Conservation (phyloP, 2,329 filamentous ascomycete species). For the Metarhizium brunneum region DNA sequence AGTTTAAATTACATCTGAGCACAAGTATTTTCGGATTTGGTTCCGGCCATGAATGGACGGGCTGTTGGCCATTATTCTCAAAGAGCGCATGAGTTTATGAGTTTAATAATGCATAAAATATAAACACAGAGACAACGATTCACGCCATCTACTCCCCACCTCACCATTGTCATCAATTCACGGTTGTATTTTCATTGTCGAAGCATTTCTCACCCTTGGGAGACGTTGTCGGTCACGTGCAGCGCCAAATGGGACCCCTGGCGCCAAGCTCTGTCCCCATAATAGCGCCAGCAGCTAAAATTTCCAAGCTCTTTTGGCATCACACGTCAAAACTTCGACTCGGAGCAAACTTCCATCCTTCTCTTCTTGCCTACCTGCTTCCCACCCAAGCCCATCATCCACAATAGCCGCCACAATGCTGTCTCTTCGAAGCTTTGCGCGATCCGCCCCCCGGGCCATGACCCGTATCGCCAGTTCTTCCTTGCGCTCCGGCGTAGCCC, state of each 20-base stretch:
- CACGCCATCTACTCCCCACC: background rate
- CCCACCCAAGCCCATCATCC: constrained; percentile 4
- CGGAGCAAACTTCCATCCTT: constrained; percentile 5
- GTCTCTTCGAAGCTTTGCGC: constrained; percentile 55
- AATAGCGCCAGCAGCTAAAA: background rate
- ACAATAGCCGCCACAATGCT: constrained; percentile 45
- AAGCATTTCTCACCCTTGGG: background rate
- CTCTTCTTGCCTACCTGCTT: constrained; percentile 8
- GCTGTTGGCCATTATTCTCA: background rate
- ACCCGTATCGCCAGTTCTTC: constrained; percentile 46
- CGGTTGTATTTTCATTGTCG: background rate
- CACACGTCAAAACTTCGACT: background rate
- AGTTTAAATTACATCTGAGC: background rate
- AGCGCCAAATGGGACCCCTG: background rate
- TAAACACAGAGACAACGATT: too few relatives aligned
- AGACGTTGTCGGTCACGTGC: background rate
- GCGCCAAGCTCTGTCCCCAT: background rate
- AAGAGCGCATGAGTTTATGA: background rate
- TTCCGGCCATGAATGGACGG: too few relatives aligned
- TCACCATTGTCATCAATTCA: background rate
- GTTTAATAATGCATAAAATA: background rate
- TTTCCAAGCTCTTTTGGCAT: background rate
- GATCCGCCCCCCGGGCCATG: constrained; percentile 56
- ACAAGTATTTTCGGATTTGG: background rate
- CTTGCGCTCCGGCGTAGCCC: constrained; percentile 36